These are phyloP conservation scores for Ceriops decandra DNA, from an alignment of 345 rosid species.

Conservation along the genomic window DNA sequence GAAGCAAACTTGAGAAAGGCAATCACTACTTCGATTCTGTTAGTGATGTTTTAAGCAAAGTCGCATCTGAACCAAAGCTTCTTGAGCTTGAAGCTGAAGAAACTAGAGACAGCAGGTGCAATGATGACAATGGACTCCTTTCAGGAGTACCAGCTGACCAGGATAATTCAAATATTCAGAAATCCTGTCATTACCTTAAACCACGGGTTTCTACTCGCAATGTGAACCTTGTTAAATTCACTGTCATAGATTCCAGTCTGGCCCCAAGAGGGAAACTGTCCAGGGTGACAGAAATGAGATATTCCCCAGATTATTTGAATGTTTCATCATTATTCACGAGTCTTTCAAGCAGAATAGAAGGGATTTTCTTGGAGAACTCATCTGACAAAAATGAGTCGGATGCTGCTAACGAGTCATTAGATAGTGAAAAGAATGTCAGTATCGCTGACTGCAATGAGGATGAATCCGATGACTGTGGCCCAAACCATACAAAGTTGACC, in stretches of 20 bases:
- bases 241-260: conserved; percentile 60
- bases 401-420: conserved; percentile 19
- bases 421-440: conserved; percentile 24
- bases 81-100: conserved; percentile 55
- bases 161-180: conserved; percentile 39
- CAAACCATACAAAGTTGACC: conserved; percentile 35
- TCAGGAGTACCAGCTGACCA: conserved; percentile 34
- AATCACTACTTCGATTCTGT: conserved; percentile 66
- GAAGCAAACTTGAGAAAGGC: conserved; percentile 61
- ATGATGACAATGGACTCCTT: conserved; percentile 29
- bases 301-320: conserved; percentile 30
- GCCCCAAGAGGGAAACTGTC: conserved; percentile 41
- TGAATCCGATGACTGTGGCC: conserved; percentile 7
- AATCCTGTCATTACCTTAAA: conserved; percentile 48
- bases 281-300: conserved; percentile 43
- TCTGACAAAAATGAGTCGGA: conserved; percentile 22
- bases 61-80: conserved; percentile 63
- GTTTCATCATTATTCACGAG: conserved; percentile 25
- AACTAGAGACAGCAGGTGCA: conserved; percentile 21
- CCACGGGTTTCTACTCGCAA: conserved; percentile 48
- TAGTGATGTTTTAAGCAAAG: conserved; percentile 59
- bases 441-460: conserved; percentile 10
- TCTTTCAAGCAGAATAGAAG: conserved; percentile 28
- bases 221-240: conserved; percentile 40
- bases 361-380: conserved; percentile 20